Percentiles rank a stretch among this genome's conserved stretches.
phyloP scores from a whole-genome alignment of 2,329 filamentous ascomycete species.

The Clarireedia monteithiana region DNA sequence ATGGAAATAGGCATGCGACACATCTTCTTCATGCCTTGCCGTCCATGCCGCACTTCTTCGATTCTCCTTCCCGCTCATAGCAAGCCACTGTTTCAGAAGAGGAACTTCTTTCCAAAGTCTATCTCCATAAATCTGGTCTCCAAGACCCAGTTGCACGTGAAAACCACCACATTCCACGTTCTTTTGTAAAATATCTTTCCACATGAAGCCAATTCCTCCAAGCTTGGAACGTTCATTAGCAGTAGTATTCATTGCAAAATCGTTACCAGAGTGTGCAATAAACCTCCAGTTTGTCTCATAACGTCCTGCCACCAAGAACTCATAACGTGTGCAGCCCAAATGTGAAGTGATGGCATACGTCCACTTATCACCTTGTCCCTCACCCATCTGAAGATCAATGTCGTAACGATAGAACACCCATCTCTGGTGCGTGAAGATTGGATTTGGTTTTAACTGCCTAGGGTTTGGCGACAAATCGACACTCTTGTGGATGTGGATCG shows the following conservation, averaged over 20 bases:
- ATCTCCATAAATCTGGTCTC: slow-evolving; percentile 93
- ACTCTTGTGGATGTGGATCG: slow-evolving; percentile 90
- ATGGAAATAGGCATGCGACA: slow-evolving; percentile 94
- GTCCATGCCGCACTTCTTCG: slow-evolving; percentile 89
- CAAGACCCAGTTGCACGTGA: slow-evolving; percentile 84
- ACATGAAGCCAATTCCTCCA: slow-evolving; percentile 91
- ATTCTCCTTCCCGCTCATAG: slow-evolving; percentile 87
- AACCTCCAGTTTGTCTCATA: slow-evolving; percentile 92
- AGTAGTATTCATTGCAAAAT: slow-evolving; percentile 83
- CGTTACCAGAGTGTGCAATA: slow-evolving; percentile 91
- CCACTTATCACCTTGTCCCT: slow-evolving; percentile 75
- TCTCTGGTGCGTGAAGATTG: slow-evolving; percentile 81
- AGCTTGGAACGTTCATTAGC: slow-evolving; percentile 78
- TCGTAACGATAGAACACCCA: slow-evolving; percentile 98
- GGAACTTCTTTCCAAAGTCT: slow-evolving; percentile 94
- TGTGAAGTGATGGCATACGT: slow-evolving; percentile 98
- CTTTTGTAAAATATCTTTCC: slow-evolving; percentile 97
- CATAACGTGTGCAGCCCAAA: slow-evolving; percentile 93
- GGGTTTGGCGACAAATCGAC: slow-evolving; percentile 88
- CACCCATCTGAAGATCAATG: slow-evolving; percentile 81
- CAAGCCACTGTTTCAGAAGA: slow-evolving; percentile 87
- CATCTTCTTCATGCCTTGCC: slow-evolving; percentile 89
- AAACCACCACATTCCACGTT: slow-evolving; percentile 95
- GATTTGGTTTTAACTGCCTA: slow-evolving; percentile 71
- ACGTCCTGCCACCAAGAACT: slow-evolving; percentile 88